Conservation (phyloP, 805 yeast genomes). For the Kurtzmaniella fragi region DNA sequence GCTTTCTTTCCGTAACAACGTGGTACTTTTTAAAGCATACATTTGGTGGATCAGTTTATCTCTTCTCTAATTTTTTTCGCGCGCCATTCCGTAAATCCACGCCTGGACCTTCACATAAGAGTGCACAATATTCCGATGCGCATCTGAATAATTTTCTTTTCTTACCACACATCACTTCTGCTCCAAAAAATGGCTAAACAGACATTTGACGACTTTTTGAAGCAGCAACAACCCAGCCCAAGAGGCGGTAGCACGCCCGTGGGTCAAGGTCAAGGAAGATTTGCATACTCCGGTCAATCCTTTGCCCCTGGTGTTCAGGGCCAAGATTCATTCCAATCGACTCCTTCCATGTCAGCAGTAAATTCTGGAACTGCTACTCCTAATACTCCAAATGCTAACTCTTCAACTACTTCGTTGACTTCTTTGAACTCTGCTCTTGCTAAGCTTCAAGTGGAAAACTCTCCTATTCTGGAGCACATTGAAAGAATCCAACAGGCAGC, state of each 20-base stretch:
- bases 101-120: neutral
- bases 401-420: slow-evolving; percentile 69
- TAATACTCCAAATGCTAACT: slow-evolving; percentile 26
- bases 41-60: too few species aligned
- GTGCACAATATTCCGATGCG: neutral
- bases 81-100: too few species aligned
- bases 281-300: slow-evolving; percentile 1
- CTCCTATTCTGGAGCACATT: slow-evolving; percentile 64
- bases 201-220: slow-evolving; percentile 50
- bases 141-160: neutral
- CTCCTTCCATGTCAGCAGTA: slow-evolving; percentile 26
- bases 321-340: slow-evolving; percentile 4
- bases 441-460: slow-evolving; percentile 47
- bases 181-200: slow-evolving; percentile 20
- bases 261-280: slow-evolving; percentile 1
- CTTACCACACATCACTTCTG: neutral
- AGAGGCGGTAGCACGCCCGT: slow-evolving; percentile 14
- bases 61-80: too few species aligned
- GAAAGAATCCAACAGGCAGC: slow-evolving; percentile 46
- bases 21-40: too few species aligned
- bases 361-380: slow-evolving; percentile 34
- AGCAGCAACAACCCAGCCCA: slow-evolving; percentile 35
- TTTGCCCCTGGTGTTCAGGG: slow-evolving; percentile 5
- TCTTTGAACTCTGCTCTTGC: slow-evolving; percentile 68
- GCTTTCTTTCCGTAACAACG: too few species aligned